Evolutionary conservation across 1,284 basidiomycete genomes (phyloP).

Genomic region (Cyathus pygmaeus): DNA sequence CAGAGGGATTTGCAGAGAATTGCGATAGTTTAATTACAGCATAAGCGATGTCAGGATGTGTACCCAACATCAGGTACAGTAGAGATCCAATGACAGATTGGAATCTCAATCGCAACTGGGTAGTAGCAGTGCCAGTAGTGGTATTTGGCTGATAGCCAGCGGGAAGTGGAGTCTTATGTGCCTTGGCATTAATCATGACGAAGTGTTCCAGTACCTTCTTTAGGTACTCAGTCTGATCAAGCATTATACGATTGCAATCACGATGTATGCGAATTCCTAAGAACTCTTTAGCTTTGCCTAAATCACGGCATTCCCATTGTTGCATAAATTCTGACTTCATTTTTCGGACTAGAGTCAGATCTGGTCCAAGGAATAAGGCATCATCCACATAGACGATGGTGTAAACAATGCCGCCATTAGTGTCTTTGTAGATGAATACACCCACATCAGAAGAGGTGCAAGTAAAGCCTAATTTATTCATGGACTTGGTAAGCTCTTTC

Average conservation of each 20-base stretch:
- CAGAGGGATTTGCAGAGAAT: no score
- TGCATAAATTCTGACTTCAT: no score
- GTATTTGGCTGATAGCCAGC: slow-evolving; percentile 3
- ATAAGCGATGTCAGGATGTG: slow-evolving; percentile 11
- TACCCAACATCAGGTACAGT: slow-evolving; percentile 13
- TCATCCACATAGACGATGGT: not conserved
- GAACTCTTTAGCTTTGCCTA: not conserved
- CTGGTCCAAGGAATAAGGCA: not conserved
- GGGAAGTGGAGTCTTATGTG: slow-evolving; percentile 3
- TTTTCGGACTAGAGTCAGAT: not conserved
- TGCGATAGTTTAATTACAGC: no score
- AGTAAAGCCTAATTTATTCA: slow-evolving; percentile 27
- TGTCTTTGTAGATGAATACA: slow-evolving; percentile 11
- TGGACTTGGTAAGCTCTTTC: slow-evolving; percentile 44
- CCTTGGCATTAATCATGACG: slow-evolving; percentile 10
- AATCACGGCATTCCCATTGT: no score
- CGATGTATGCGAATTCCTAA: not conserved
- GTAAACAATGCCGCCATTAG: not conserved
- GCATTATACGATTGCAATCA: not conserved
- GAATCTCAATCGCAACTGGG: not conserved
- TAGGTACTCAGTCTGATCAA: slow-evolving; percentile 6
- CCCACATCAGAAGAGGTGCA: slow-evolving; percentile 24
- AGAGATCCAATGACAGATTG: slow-evolving; percentile 11
- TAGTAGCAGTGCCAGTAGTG: not conserved
- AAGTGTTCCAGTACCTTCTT: slow-evolving; percentile 8